Conservation (phyloP, 2,329 filamentous ascomycete species). For the Penicillium hesseltinei region DNA sequence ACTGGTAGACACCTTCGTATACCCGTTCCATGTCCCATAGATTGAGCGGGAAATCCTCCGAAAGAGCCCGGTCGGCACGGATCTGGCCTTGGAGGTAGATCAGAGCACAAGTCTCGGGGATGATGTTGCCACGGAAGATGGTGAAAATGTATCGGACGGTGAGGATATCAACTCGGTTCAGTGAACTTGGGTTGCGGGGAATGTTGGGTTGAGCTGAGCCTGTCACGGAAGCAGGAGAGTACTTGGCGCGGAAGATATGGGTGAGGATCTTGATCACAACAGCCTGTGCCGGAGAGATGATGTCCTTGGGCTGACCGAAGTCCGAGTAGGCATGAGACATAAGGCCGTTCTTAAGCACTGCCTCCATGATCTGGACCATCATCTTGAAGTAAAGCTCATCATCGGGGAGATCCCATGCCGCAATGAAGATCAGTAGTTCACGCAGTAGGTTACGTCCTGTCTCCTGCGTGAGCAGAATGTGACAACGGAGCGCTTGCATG, state of each 20-base stretch:
- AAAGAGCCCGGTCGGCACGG: constrained; percentile 69
- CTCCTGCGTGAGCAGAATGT: constrained; percentile 84
- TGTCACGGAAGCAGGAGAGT: constrained; percentile 48
- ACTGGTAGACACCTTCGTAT: constrained; percentile 91
- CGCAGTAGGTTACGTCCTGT: constrained; percentile 85
- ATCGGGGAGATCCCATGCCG: constrained; percentile 93
- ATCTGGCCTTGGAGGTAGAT: constrained; percentile 94
- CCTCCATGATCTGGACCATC: constrained; percentile 92
- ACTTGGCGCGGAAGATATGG: constrained; percentile 74
- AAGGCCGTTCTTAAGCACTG: constrained; percentile 82
- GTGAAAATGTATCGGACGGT: constrained; percentile 88
- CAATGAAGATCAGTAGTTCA: constrained; percentile 92
- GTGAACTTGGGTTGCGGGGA: constrained; percentile 56
- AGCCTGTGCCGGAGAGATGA: constrained; percentile 91
- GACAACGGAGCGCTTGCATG: constrained; percentile 84
- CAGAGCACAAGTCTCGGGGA: constrained; percentile 89
- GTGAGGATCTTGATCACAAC: constrained; percentile 88
- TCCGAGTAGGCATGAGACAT: constrained; percentile 92
- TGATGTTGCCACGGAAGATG: constrained; percentile 86
- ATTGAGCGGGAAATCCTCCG: constrained; percentile 88
- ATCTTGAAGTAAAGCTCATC: constrained; percentile 94
- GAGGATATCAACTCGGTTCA: constrained; percentile 58
- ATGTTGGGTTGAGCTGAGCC: constrained; percentile 53
- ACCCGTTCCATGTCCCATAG: constrained; percentile 97
- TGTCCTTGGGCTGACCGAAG: constrained; percentile 88